Evolutionary conservation across 2,329 filamentous ascomycete genomes (phyloP).

Genomic region (Ceratocystis destructans): DNA sequence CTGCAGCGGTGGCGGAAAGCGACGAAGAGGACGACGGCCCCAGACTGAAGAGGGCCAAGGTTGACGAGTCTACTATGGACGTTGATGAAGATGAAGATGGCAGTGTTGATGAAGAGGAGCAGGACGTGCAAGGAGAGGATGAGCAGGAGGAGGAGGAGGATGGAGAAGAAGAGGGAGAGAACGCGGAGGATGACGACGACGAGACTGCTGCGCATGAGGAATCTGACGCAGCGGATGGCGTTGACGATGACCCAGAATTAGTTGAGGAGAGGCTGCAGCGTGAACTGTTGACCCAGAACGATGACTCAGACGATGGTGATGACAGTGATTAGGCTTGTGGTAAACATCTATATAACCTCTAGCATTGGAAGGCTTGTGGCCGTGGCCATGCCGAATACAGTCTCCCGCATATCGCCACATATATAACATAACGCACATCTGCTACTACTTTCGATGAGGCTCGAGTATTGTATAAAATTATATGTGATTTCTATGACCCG

Average conservation of each 20-base stretch:
- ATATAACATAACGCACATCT: background rate
- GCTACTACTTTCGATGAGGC: background rate
- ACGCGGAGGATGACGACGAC: conserved; percentile 36
- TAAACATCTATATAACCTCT: background rate
- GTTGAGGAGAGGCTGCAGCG: conserved; percentile 40
- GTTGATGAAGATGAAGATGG: conserved; percentile 29
- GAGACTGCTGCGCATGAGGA: conserved; percentile 23
- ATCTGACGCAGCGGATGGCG: conserved; percentile 26
- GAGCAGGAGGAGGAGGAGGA: conserved; percentile 27
- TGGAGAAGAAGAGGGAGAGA: conserved; percentile 30
- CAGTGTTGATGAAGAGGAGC: conserved; percentile 35
- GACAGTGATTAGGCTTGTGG: conserved; percentile 39
- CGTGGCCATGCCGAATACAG: no score
- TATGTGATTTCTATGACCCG: background rate
- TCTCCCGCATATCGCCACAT: background rate
- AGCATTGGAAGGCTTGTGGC: background rate
- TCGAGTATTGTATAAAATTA: no score
- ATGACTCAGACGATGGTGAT: conserved; percentile 44
- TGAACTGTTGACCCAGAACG: conserved; percentile 42
- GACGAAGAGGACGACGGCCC: conserved; percentile 27
- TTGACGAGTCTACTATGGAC: conserved; percentile 29
- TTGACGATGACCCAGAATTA: conserved; percentile 32
- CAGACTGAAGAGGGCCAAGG: conserved; percentile 32
- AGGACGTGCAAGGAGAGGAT: conserved; percentile 29
- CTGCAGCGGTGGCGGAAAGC: conserved; percentile 25